Percentiles rank a stretch among this genome's conserved stretches.
Conservation (phyloP, 768 basidiomycete genomes). For the Suillus variegatus region DNA sequence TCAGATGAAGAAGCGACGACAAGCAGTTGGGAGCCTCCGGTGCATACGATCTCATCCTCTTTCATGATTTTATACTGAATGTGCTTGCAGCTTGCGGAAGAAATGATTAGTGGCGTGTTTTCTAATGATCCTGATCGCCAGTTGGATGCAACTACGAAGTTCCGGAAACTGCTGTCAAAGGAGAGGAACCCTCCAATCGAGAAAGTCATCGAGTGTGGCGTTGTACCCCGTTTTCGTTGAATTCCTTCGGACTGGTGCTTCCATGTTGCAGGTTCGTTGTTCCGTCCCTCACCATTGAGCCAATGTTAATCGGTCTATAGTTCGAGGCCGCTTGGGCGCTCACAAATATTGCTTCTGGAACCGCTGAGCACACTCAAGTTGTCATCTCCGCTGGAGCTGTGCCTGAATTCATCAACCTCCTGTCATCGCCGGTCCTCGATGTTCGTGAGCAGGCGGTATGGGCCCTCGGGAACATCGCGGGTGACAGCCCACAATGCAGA, state of each 20-base stretch:
- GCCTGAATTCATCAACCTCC: conserved; percentile 94
- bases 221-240: conserved; percentile 98
- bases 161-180: conserved; percentile 97
- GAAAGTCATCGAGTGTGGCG: conserved; percentile 95
- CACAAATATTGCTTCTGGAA: conserved; percentile 97
- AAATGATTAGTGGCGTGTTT: conserved; percentile 93
- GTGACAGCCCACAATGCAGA: conserved; percentile 95
- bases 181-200: conserved; percentile 99
- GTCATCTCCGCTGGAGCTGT: conserved; percentile 95
- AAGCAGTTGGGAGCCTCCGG: conserved; percentile 77
- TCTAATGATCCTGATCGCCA: conserved; percentile 90
- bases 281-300: conserved; percentile 12
- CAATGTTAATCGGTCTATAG: conserved; percentile 39
- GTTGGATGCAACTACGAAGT: conserved; percentile 96
- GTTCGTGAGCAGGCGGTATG: conserved; percentile 99
- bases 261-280: conserved; percentile 76
- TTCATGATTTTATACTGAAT: conserved; percentile 14
- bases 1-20: conserved; percentile 88
- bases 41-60: conserved; percentile 31
- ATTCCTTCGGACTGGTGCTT: conserved; percentile 78
- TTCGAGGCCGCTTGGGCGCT: conserved; percentile 98
- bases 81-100: conserved; percentile 67
- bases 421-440: conserved; percentile 93
- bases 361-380: conserved; percentile 97
- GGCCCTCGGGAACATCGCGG: conserved; percentile 99